Evolutionary conservation across 345 rosid species (phyloP).

Genomic region (Litchi chinensis): DNA sequence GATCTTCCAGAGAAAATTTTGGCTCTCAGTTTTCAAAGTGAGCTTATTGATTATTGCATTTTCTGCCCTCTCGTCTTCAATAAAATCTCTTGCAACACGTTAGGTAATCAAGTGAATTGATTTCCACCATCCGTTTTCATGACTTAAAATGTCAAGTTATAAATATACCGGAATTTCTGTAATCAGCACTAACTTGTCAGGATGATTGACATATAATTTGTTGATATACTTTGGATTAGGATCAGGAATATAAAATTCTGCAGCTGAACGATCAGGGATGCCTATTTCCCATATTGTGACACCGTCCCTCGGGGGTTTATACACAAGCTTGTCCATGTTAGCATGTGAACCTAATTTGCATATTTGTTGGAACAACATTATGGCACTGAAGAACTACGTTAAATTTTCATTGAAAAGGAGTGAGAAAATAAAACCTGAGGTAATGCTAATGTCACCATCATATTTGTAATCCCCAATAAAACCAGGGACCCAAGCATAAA

Average conservation of each 20-base stretch:
- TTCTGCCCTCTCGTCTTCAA: too few species aligned
- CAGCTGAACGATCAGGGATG: slow-evolving; percentile 76
- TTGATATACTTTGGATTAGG: slow-evolving; percentile 71
- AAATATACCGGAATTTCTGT: not conserved
- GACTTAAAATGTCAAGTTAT: not conserved
- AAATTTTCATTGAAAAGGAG: not conserved
- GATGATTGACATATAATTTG: slow-evolving; percentile 55
- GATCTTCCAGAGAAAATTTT: not conserved
- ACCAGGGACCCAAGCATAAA: slow-evolving; percentile 72
- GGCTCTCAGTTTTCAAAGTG: too few species aligned
- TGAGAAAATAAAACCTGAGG: slow-evolving; percentile 42
- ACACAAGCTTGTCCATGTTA: slow-evolving; percentile 49
- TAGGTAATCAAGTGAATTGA: too few species aligned
- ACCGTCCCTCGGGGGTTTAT: slow-evolving; percentile 67
- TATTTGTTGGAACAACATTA: not conserved
- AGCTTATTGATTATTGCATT: not conserved
- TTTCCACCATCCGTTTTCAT: not conserved
- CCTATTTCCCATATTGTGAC: slow-evolving; percentile 93
- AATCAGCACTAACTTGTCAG: slow-evolving; percentile 45
- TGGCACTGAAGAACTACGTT: not conserved
- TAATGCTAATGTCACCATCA: slow-evolving; percentile 38
- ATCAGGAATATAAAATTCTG: slow-evolving; percentile 73
- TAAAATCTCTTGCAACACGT: too few species aligned
- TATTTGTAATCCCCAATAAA: slow-evolving; percentile 71
- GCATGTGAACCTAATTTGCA: slow-evolving; percentile 46